Evolutionary conservation across 345 rosid species (phyloP).

Genomic region (Rhizophora mangle): DNA sequence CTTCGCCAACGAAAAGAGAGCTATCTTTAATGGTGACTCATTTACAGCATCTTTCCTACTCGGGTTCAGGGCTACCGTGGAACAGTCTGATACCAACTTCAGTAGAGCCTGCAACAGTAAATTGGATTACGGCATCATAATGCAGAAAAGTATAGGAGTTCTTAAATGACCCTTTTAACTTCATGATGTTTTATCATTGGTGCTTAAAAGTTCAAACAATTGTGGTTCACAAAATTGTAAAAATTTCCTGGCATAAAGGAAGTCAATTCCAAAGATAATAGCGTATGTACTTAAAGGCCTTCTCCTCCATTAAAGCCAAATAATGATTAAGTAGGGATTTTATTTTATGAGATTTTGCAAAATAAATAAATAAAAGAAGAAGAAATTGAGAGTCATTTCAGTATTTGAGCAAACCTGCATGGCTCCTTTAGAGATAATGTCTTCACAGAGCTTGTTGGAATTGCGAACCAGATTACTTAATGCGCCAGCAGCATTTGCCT

Average conservation of each 20-base stretch:
- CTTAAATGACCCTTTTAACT: too few relatives aligned
- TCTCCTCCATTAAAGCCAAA: too few relatives aligned
- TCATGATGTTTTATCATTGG: too few relatives aligned
- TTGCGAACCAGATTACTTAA: constrained; percentile 95
- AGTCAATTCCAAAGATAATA: background rate
- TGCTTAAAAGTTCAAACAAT: too few relatives aligned
- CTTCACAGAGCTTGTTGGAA: constrained; percentile 83
- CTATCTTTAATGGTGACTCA: constrained; percentile 88
- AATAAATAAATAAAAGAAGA: background rate
- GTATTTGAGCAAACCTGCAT: constrained; percentile 57
- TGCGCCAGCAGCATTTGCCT: constrained; percentile 97
- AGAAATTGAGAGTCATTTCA: background rate
- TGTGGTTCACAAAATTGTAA: too few relatives aligned
- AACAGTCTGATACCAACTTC: constrained; percentile 70
- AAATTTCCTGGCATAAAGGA: too few relatives aligned
- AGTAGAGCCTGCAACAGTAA: constrained; percentile 59
- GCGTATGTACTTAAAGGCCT: background rate
- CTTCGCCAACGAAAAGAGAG: constrained; percentile 88
- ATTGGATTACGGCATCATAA: background rate
- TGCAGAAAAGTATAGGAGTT: too few relatives aligned
- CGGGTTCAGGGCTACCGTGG: constrained; percentile 65
- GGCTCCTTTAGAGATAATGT: constrained; percentile 86
- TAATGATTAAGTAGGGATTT: too few relatives aligned
- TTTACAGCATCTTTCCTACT: constrained; percentile 59
- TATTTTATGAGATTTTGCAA: background rate